These are phyloP conservation scores for Pleurotus sapidus DNA, from an alignment of 768 basidiomycete genomes.

Conservation along the genomic window DNA sequence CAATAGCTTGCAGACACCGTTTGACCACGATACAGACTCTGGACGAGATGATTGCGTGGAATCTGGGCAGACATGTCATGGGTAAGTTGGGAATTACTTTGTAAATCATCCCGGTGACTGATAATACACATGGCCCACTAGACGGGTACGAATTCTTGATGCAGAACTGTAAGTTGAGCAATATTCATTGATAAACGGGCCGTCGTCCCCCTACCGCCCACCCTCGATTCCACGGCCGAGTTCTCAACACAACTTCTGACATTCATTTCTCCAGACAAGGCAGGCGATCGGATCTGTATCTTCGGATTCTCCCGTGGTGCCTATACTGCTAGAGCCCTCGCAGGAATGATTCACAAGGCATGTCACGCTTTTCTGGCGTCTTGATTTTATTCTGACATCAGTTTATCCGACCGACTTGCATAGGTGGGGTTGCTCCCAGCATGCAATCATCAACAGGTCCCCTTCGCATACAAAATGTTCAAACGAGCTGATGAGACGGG, in stretches of 20 bases:
- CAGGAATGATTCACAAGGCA: conserved; percentile 55
- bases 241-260: background rate
- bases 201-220: background rate
- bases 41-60: conserved; percentile 45
- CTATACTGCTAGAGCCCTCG: conserved; percentile 50
- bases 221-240: too few relatives aligned
- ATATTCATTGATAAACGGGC: background rate
- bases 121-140: conserved; percentile 11
- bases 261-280: conserved; percentile 26
- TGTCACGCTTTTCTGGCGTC: background rate
- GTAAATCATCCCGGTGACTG: background rate
- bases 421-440: conserved; percentile 32
- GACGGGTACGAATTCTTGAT: conserved; percentile 59
- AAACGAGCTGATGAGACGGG: conserved; percentile 34
- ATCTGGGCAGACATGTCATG: conserved; percentile 52
- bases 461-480: conserved; percentile 60
- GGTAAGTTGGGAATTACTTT: conserved; percentile 19
- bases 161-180: conserved; percentile 43
- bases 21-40: conserved; percentile 22
- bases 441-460: conserved; percentile 47
- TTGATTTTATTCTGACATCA: too few relatives aligned
- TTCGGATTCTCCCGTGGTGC: conserved; percentile 69
- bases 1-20: background rate
- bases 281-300: conserved; percentile 55
- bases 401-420: background rate